Base-by-base conservation (phyloP, 192 early-diverging fungal genomes). In the Coemansia interrupta region DNA sequence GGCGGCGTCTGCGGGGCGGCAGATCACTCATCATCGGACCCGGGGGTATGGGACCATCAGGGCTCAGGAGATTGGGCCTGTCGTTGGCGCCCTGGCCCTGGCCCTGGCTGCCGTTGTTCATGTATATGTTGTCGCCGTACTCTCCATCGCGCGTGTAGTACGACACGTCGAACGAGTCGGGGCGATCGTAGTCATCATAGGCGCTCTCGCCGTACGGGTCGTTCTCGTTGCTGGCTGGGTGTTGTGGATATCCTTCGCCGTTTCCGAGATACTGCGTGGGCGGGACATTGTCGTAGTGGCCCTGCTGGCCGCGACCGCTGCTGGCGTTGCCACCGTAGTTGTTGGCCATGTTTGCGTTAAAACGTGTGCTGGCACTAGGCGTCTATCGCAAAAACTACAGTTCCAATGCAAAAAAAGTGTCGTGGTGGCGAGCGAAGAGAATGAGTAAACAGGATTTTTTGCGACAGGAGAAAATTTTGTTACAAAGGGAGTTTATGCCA, bases 111-210 rank as follows among this genome's bases (percentile, higher is more conserved):
- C 63, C 47, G 42, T 30, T 44, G 32, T 46, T 60, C 66, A 72
- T 70, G 49, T 81, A 81, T 26, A 73, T 50, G 62, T 69, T 62
- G 49, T 77, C 80, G 41, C 30, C 36, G 43, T 69, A 68, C n/a
- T 73, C 70, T 23, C 62, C 62, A 20, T 72, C 66, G 61, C 72
- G 75, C 17, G 80, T 71, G 58, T 82, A 82, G 63, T 82, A 82
- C 15, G 80, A 82, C 60, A 82, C 80, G 42, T 82, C 80, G 54
- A 82, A 82, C 10, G 80, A 82, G 36, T 82, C 80, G 12, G 80
- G 80, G 17, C 80, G 71, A 18, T 59, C 74, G 60, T 73, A 68
- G 52, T 73, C 75, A 54, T 78, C 64, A 48, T 64, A 68, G 26
- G 56, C 68, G 48, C 61, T 55, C 17, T 78, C 70, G 59, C 72